phyloP scores from a whole-genome alignment of 768 basidiomycete species.

The Cystobasidium tubakii region DNA sequence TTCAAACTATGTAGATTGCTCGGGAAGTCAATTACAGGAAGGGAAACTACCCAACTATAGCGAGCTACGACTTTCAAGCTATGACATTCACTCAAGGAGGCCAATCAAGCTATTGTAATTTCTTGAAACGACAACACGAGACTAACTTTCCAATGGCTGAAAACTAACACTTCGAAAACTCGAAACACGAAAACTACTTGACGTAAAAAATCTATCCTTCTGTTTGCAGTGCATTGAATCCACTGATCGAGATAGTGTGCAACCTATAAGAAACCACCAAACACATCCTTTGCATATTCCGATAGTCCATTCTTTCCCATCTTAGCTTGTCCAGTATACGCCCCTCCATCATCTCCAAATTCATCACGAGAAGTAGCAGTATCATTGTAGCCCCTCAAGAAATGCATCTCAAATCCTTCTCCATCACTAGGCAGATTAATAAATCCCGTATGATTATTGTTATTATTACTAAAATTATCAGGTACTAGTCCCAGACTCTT shows the following conservation, averaged over 20 bases:
- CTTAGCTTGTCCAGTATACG: not conserved
- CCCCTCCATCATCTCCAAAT: not conserved
- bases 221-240: too few species aligned
- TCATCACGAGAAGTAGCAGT: not conserved
- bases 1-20: too few species aligned
- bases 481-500: slow-evolving; percentile 32
- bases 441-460: not conserved
- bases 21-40: too few species aligned
- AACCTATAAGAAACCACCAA: not conserved
- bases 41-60: too few species aligned
- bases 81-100: not conserved
- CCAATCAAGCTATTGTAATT: too few species aligned
- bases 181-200: not conserved
- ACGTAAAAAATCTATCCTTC: too few species aligned
- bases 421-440: slow-evolving; percentile 8
- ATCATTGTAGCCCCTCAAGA: slow-evolving; percentile 13
- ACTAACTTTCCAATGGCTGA: too few species aligned
- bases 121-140: too few species aligned
- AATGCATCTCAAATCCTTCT: slow-evolving; percentile 23
- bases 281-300: slow-evolving; percentile 23
- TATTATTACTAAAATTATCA: slow-evolving; percentile 17
- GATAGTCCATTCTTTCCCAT: slow-evolving; percentile 3
- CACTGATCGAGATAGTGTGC: too few species aligned
- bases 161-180: too few species aligned
- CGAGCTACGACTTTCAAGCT: too few species aligned